Conservation (phyloP, 495 filamentous ascomycete species). For the Aspergillus haitiensis region DNA sequence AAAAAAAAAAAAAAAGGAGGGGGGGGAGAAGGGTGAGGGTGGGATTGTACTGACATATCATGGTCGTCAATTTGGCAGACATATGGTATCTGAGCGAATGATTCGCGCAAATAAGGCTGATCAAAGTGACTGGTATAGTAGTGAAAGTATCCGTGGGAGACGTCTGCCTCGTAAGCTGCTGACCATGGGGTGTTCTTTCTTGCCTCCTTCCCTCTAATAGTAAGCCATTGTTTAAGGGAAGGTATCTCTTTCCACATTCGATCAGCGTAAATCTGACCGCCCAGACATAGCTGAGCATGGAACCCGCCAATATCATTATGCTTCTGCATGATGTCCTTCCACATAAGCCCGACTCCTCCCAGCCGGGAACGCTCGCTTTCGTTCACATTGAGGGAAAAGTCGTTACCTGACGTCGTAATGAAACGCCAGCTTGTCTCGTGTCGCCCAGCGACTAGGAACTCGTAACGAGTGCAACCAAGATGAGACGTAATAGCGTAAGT, state of each 20-base stretch:
- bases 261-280: slow-evolving; percentile 95
- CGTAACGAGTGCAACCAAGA: slow-evolving; percentile 92
- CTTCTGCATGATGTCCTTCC: slow-evolving; percentile 98
- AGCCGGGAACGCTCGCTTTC: slow-evolving; percentile 79
- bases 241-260: slow-evolving; percentile 95
- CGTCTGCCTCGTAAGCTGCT: slow-evolving; percentile 89
- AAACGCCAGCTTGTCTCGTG: slow-evolving; percentile 95
- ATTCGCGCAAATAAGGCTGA: slow-evolving; percentile 87
- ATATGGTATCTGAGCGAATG: slow-evolving; percentile 96
- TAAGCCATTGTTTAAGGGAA: slow-evolving; percentile 87
- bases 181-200: slow-evolving; percentile 89
- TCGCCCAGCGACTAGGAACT: slow-evolving; percentile 94
- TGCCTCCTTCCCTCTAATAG: slow-evolving; percentile 86
- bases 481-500: slow-evolving; percentile 98
- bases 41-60: slow-evolving; percentile 74
- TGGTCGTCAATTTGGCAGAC: slow-evolving; percentile 92
- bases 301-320: slow-evolving; percentile 95
- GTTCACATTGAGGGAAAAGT: slow-evolving; percentile 84
- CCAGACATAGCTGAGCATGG: slow-evolving; percentile 86
- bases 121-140: slow-evolving; percentile 98
- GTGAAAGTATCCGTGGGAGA: slow-evolving; percentile 94
- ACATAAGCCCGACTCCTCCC: slow-evolving; percentile 92
- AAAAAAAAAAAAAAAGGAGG: not conserved
- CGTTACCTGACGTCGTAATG: slow-evolving; percentile 91
- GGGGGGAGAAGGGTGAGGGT: not conserved